Evolutionary conservation across 495 filamentous ascomycete species (phyloP).

Genomic region (Hypoxylon fragiforme): DNA sequence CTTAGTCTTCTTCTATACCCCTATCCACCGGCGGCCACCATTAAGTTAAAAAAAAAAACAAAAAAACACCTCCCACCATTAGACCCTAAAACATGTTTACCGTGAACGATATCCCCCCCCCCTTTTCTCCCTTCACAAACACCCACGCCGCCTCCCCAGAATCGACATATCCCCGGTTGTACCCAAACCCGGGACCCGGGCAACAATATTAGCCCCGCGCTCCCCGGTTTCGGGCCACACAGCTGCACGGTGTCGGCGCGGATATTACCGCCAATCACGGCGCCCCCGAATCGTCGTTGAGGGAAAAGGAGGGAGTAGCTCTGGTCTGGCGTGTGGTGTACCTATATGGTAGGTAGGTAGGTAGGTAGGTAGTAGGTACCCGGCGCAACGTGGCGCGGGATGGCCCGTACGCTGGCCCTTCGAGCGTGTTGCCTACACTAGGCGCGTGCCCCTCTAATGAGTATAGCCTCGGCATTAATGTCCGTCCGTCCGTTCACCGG

Average conservation of each 20-base stretch:
- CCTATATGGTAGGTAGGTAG: no score
- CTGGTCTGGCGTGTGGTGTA: no score
- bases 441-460: no score
- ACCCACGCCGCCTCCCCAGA: constrained; percentile 59
- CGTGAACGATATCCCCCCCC: constrained; percentile 54
- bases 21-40: constrained; percentile 65
- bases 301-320: no score
- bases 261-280: no score
- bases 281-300: no score
- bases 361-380: no score
- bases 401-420: no score
- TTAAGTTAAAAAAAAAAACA: constrained; percentile 55
- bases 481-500: no score
- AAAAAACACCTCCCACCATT: constrained; percentile 67
- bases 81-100: constrained; percentile 61
- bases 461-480: no score
- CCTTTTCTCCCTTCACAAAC: constrained; percentile 43
- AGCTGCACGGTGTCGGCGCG: constrained; percentile 52
- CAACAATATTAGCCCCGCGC: constrained; percentile 48
- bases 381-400: no score
- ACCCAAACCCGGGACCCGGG: constrained; percentile 52
- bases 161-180: constrained; percentile 63
- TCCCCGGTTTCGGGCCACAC: constrained; percentile 51
- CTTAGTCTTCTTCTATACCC: constrained; percentile 52
- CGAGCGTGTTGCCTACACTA: no score